Conservation (phyloP, 2,329 filamentous ascomycete species). For the Tolypocladium paradoxum region DNA sequence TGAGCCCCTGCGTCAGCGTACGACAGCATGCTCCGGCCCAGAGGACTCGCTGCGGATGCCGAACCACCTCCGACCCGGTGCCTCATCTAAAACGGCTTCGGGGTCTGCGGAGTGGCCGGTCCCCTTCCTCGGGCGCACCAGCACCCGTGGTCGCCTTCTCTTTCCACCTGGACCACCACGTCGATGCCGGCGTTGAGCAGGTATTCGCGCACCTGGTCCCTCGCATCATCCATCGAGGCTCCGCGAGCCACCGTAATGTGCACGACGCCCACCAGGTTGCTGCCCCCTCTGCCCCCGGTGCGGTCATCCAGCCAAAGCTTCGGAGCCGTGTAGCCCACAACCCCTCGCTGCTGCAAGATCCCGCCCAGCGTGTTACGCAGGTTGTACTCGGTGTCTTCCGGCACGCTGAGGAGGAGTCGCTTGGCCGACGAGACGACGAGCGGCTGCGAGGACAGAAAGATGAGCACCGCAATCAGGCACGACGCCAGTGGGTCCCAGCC, state of each 20-base stretch:
- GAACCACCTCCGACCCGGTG: not conserved
- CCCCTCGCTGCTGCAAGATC: constrained; percentile 70
- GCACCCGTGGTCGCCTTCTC: constrained; percentile 60
- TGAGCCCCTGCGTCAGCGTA: not conserved
- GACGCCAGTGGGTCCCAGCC: constrained; percentile 94
- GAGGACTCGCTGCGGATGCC: not conserved
- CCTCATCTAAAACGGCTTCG: constrained; percentile 21
- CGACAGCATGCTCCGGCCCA: not conserved
- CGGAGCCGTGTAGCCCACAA: constrained; percentile 75
- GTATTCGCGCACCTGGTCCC: constrained; percentile 64
- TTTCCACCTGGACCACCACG: constrained; percentile 77
- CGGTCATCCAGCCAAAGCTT: constrained; percentile 87
- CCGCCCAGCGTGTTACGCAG: constrained; percentile 79
- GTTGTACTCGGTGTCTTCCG: constrained; percentile 76
- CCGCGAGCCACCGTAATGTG: constrained; percentile 68
- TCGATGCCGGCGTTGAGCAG: constrained; percentile 64
- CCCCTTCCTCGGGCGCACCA: constrained; percentile 38
- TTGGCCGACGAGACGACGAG: constrained; percentile 77
- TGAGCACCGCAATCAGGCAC: constrained; percentile 84
- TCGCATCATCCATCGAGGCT: constrained; percentile 71
- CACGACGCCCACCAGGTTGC: constrained; percentile 67
- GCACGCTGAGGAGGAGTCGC: constrained; percentile 72
- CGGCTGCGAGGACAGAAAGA: constrained; percentile 84
- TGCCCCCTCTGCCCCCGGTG: constrained; percentile 27
- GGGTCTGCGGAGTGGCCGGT: constrained; percentile 17